Evolutionary conservation across 441 rosid genomes (phyloP).

Genomic region (Bruguiera hainesii): DNA sequence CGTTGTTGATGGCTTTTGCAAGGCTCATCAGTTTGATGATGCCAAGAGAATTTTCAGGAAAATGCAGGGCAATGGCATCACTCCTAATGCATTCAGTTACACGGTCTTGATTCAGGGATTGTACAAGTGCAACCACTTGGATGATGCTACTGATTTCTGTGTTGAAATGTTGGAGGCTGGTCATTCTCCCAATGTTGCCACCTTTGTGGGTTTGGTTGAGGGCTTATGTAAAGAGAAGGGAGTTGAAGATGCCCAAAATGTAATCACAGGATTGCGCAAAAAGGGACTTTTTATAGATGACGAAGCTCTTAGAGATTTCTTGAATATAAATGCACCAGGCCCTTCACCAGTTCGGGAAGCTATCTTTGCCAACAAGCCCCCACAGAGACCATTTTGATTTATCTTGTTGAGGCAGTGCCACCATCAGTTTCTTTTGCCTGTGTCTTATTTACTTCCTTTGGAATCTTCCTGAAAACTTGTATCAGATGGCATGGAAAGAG

Average conservation of each 20-base stretch:
- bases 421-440: constrained; percentile 3
- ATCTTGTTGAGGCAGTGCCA: neutral
- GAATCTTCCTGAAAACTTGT: neutral
- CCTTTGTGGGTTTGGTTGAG: constrained; percentile 85
- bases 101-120: constrained; percentile 62
- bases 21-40: constrained; percentile 70
- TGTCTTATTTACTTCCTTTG: neutral
- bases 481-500: constrained; percentile 1
- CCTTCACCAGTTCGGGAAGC: constrained; percentile 67
- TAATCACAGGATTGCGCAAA: constrained; percentile 38
- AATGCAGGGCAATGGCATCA: constrained; percentile 63
- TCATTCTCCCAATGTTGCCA: constrained; percentile 66
- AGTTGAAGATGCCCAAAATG: constrained; percentile 50
- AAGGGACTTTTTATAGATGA: constrained; percentile 66
- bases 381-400: constrained; percentile 33
- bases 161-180: constrained; percentile 79
- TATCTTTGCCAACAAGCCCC: constrained; percentile 52
- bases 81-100: constrained; percentile 76
- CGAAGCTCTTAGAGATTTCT: constrained; percentile 68
- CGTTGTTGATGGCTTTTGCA: constrained; percentile 86
- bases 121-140: constrained; percentile 46
- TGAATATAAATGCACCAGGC: constrained; percentile 69
- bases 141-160: constrained; percentile 57
- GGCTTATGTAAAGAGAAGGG: constrained; percentile 61
- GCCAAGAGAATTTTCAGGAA: constrained; percentile 81